Conservation (phyloP, 2,329 filamentous ascomycete species). For the Fonsecaea monophora region DNA sequence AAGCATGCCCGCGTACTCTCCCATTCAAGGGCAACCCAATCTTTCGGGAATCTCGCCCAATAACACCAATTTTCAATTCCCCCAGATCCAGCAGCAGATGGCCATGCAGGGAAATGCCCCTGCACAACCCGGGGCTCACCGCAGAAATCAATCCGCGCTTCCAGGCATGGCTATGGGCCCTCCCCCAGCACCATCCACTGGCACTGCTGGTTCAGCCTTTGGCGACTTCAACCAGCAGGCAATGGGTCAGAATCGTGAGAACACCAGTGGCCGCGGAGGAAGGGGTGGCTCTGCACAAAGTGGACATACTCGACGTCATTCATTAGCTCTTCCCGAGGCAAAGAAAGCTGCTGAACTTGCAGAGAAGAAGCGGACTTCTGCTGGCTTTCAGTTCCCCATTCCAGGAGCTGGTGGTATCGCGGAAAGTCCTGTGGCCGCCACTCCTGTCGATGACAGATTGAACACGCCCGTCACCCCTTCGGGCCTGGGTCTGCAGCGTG, state of each 20-base stretch:
- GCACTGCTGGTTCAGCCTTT: constrained; percentile 77
- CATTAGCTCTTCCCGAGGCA: constrained; percentile 89
- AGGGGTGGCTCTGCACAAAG: constrained; percentile 73
- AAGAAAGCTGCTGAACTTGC: constrained; percentile 97
- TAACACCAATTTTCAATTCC: constrained; percentile 80
- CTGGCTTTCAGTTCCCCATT: constrained; percentile 91
- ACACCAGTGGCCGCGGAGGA: constrained; percentile 67
- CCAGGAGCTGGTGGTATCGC: constrained; percentile 67
- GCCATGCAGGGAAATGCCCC: constrained; percentile 77
- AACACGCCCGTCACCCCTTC: constrained; percentile 59
- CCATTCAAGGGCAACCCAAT: constrained; percentile 70
- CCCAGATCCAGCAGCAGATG: constrained; percentile 69
- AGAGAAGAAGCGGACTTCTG: constrained; percentile 94
- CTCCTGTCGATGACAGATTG: constrained; percentile 43
- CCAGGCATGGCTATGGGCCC: constrained; percentile 91
- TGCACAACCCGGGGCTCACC: constrained; percentile 82
- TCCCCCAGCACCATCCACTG: constrained; percentile 89
- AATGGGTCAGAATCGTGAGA: constrained; percentile 74
- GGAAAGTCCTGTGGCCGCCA: constrained; percentile 59
- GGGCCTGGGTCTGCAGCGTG: constrained; percentile 73
- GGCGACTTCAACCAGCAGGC: constrained; percentile 75
- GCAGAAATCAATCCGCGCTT: constrained; percentile 96
- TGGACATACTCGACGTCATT: constrained; percentile 93
- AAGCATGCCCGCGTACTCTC: constrained; percentile 74
- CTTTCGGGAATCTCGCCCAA: constrained; percentile 80